phyloP scores from a whole-genome alignment of 1,284 basidiomycete species.

The Melampsora medusae region DNA sequence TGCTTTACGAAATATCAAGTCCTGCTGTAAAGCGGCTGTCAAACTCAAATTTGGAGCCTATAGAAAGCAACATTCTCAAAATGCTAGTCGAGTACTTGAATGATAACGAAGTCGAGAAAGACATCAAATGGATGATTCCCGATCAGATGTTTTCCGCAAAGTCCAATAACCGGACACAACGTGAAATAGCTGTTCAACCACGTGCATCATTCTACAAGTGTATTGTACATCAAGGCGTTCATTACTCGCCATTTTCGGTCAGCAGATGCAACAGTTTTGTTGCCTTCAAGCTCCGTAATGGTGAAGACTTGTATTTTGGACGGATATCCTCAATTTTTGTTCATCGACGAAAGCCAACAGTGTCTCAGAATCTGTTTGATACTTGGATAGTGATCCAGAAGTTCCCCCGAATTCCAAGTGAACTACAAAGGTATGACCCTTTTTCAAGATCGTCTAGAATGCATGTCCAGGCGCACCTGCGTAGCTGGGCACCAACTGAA shows the following conservation, averaged over 20 bases:
- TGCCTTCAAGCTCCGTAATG: too few species aligned
- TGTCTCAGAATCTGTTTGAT: too few species aligned
- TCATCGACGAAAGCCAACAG: too few species aligned
- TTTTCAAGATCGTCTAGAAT: not conserved
- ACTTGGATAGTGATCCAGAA: not conserved
- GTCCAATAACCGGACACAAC: not conserved
- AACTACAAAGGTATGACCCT: not conserved
- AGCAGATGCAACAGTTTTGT: not conserved
- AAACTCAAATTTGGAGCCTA: conserved; percentile 62
- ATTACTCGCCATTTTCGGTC: not conserved
- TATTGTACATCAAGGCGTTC: not conserved
- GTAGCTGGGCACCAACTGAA: conserved; percentile 43
- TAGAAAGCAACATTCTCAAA: not conserved
- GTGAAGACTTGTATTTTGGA: too few species aligned
- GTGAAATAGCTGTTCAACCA: too few species aligned
- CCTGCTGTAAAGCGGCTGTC: conserved; percentile 60
- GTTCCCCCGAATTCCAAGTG: not conserved
- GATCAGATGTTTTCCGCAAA: too few species aligned
- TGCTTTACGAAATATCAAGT: not conserved
- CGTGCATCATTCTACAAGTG: not conserved
- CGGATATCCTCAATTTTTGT: too few species aligned
- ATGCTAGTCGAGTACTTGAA: not conserved
- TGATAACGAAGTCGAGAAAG: too few species aligned
- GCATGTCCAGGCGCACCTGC: conserved; percentile 52
- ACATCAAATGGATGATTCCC: too few species aligned